These are phyloP conservation scores for Excoecaria agallocha DNA, from an alignment of 345 rosid species.

Conservation along the genomic window DNA sequence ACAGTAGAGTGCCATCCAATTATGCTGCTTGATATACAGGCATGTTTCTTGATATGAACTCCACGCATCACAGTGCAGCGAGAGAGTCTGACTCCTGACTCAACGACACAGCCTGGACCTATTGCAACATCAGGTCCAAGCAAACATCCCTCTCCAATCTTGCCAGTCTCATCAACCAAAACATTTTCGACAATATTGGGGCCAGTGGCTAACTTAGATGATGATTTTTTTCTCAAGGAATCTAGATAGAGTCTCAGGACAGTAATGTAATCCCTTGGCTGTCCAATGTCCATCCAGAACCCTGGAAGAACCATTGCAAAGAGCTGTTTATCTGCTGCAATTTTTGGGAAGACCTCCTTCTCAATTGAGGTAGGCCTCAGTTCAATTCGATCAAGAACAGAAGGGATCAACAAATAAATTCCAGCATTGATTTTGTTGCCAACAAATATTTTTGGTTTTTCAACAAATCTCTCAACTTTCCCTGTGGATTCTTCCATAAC, in stretches of 20 bases:
- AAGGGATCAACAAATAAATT: conserved; percentile 81
- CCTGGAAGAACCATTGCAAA: conserved; percentile 96
- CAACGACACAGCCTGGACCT: conserved; percentile 91
- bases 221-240: conserved; percentile 69
- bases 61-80: conserved; percentile 98
- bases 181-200: conserved; percentile 76
- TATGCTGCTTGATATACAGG: conserved; percentile 91
- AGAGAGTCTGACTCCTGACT: conserved; percentile 92
- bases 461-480: conserved; percentile 80
- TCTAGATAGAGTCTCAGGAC: conserved; percentile 96
- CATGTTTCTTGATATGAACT: conserved; percentile 87
- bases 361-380: conserved; percentile 95
- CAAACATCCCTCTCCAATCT: conserved; percentile 92
- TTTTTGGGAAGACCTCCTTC: conserved; percentile 93
- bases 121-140: conserved; percentile 97
- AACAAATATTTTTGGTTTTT: conserved; percentile 83
- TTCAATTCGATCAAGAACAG: conserved; percentile 84
- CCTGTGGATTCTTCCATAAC: conserved; percentile 89
- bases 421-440: conserved; percentile 99
- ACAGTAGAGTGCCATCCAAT: conserved; percentile 97
- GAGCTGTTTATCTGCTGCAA: conserved; percentile 73
- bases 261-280: conserved; percentile 90
- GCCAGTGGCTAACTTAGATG: conserved; percentile 62
- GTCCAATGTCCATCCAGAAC: conserved; percentile 99
- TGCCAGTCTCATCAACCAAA: conserved; percentile 79